Evolutionary conservation across 768 basidiomycete species (phyloP).

Genomic region (Mycena vulgaris): DNA sequence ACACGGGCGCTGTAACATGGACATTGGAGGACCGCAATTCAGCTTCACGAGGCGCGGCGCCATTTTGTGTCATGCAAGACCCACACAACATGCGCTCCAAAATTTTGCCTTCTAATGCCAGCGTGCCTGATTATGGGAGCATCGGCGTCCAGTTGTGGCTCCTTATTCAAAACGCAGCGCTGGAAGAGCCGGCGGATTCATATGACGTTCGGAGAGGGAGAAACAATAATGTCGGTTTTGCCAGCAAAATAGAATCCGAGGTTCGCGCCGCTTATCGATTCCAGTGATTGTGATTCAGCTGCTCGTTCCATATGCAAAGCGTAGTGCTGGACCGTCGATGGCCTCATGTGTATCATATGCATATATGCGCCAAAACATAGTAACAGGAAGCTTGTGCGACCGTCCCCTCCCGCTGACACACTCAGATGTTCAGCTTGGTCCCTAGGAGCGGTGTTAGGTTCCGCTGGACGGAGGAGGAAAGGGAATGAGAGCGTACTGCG

Average conservation of each 20-base stretch:
- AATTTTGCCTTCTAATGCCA: no score
- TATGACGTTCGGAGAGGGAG: no score
- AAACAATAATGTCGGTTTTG: no score
- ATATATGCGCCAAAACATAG: conserved; percentile 35
- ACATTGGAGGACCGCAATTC: no score
- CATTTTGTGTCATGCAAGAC: no score
- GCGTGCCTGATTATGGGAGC: no score
- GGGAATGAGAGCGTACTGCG: conserved; percentile 52
- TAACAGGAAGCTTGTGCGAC: conserved; percentile 12
- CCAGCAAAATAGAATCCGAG: background rate
- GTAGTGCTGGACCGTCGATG: background rate
- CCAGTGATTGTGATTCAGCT: background rate
- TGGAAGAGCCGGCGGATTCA: no score
- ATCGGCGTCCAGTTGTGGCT: no score
- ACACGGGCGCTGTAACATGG: no score
- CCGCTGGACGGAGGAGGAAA: background rate
- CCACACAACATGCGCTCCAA: no score
- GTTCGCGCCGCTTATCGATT: background rate
- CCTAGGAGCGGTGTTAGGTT: conserved; percentile 54
- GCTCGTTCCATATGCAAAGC: background rate
- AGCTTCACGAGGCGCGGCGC: no score
- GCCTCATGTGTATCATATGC: conserved; percentile 25
- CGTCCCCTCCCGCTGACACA: conserved; percentile 1
- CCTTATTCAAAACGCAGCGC: no score
- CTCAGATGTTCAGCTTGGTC: conserved; percentile 97